phyloP scores from a whole-genome alignment of 345 rosid genomes.

The Punica granatum region DNA sequence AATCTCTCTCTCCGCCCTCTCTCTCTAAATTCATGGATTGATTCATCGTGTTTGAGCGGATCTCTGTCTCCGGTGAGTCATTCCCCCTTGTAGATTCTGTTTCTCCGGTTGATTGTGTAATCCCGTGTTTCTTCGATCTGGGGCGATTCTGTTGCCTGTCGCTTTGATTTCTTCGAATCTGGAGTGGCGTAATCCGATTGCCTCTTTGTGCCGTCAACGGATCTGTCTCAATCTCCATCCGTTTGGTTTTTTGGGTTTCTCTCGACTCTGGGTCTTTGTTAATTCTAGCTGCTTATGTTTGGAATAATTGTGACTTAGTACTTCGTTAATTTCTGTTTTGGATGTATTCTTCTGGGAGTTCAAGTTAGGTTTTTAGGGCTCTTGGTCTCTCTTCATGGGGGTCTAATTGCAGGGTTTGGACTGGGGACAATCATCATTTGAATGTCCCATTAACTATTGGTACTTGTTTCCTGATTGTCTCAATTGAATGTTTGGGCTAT shows the following conservation, averaged over 20 bases:
- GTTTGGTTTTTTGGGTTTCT: background rate
- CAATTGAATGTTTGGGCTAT: background rate
- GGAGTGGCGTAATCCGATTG: background rate
- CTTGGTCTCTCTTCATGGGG: background rate
- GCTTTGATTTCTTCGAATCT: background rate
- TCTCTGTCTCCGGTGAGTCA: slow-evolving; percentile 7
- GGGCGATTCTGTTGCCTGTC: no score
- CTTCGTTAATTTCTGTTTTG: background rate
- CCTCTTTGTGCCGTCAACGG: background rate
- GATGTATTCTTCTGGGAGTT: background rate
- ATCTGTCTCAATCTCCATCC: background rate
- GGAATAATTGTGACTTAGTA: background rate
- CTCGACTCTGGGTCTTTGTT: no score
- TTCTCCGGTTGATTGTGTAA: background rate
- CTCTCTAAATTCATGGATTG: background rate
- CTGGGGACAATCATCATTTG: background rate
- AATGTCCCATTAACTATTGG: background rate
- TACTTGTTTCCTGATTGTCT: background rate
- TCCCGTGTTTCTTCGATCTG: no score
- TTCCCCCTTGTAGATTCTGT: background rate
- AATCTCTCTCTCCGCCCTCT: background rate
- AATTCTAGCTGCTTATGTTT: no score
- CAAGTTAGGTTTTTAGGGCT: background rate
- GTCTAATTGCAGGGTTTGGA: background rate
- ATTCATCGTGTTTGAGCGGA: background rate